Evolutionary conservation across 768 basidiomycete genomes (phyloP).

Genomic region (Leccinum disarticulatum): DNA sequence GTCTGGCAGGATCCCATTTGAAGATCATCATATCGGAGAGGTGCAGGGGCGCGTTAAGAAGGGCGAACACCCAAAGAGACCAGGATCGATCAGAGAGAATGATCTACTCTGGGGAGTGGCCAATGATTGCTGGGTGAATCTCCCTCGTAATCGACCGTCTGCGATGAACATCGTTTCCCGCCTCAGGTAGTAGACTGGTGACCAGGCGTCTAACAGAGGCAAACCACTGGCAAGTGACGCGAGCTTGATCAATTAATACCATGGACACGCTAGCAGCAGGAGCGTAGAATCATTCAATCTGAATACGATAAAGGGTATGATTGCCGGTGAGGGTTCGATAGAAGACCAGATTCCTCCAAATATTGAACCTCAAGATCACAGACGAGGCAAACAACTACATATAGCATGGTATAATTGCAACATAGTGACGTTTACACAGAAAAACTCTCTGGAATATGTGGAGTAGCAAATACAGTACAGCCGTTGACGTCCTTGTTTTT

Average conservation of each 20-base stretch:
- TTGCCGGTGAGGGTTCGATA: no score
- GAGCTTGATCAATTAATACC: background rate
- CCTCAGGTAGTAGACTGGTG: background rate
- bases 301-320: no score
- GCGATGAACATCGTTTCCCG: constrained; percentile 5
- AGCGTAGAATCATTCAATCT: no score
- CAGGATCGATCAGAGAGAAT: constrained; percentile 1
- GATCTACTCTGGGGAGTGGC: constrained; percentile 18
- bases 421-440: background rate
- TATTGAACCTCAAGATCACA: no score
- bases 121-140: constrained; percentile 10
- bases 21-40: background rate
- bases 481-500: background rate
- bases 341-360: no score
- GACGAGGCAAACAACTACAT: no score
- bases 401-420: background rate
- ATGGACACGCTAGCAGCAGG: no score
- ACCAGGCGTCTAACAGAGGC: no score
- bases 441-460: no score
- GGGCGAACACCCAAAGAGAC: constrained; percentile 5
- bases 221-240: background rate
- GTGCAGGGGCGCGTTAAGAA: background rate
- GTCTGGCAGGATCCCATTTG: constrained; percentile 19
- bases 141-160: constrained; percentile 14
- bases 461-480: background rate